Evolutionary conservation across 225 moss, liverwort and hornwort species (phyloP).

Genomic region (Bryum argenteum): DNA sequence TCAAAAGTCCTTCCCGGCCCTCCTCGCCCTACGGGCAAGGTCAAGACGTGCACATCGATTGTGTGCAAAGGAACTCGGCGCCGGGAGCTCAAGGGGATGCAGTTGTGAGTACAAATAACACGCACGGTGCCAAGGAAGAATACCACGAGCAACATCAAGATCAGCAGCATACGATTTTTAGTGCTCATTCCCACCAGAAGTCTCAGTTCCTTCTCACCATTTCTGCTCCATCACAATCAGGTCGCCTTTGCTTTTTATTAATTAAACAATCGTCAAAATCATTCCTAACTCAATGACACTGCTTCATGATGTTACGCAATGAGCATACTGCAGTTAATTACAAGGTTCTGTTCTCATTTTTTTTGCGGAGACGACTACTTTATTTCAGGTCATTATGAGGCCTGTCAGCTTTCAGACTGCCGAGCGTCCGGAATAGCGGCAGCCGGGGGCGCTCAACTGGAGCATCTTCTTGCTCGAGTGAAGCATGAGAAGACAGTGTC

Average conservation of each 20-base stretch:
- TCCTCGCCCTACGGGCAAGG: slow-evolving; percentile 50
- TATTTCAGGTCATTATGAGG: slow-evolving; percentile 43
- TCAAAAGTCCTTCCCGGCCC: slow-evolving; percentile 45
- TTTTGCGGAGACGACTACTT: neutral
- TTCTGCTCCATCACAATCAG: slow-evolving; percentile 55
- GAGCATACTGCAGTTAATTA: neutral
- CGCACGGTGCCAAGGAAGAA: slow-evolving; percentile 47
- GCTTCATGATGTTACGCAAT: neutral
- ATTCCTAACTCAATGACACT: neutral
- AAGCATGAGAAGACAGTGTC: slow-evolving; percentile 64
- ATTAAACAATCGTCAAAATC: too few relatives aligned
- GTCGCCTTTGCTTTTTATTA: slow-evolving; percentile 10
- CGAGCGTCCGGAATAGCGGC: slow-evolving; percentile 51
- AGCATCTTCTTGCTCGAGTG: slow-evolving; percentile 63
- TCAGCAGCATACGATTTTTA: slow-evolving; percentile 25
- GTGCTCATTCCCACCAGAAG: slow-evolving; percentile 28
- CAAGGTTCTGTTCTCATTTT: neutral
- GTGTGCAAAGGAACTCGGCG: slow-evolving; percentile 34
- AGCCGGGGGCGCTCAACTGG: slow-evolving; percentile 60
- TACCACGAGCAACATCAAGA: slow-evolving; percentile 32
- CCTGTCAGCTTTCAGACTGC: slow-evolving; percentile 51
- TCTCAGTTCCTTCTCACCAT: slow-evolving; percentile 63
- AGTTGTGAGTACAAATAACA: slow-evolving; percentile 23
- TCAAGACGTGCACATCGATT: slow-evolving; percentile 47
- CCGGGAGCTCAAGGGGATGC: slow-evolving; percentile 33